Evolutionary conservation across 495 filamentous ascomycete genomes (phyloP).

Genomic region (Penicillium taxi): DNA sequence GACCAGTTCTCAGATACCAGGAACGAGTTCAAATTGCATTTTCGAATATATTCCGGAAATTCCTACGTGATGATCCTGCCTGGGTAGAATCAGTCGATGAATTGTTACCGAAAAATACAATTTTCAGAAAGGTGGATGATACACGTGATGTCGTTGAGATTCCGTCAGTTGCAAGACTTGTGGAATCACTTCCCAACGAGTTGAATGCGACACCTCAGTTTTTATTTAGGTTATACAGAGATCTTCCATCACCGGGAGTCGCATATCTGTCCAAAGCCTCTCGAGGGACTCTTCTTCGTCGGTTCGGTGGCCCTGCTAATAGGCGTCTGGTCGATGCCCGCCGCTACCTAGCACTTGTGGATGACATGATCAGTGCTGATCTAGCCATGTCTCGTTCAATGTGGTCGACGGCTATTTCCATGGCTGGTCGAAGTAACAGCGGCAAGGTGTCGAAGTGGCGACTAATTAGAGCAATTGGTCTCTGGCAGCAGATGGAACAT

Average conservation of each 20-base stretch:
- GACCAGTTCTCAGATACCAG: conserved; percentile 5
- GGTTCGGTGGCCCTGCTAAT: conserved; percentile 47
- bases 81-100: conserved; percentile 13
- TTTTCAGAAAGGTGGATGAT: conserved; percentile 2
- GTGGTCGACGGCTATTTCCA: conserved; percentile 79
- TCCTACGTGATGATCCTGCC: conserved; percentile 11
- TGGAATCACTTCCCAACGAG: conserved; percentile 33
- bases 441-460: conserved; percentile 54
- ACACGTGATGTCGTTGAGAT: conserved; percentile 17
- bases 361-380: conserved; percentile 64
- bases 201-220: conserved; percentile 40
- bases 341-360: conserved; percentile 73
- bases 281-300: conserved; percentile 58
- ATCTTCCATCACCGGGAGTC: conserved; percentile 58
- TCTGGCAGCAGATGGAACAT: conserved; percentile 88
- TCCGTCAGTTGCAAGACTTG: conserved; percentile 33
- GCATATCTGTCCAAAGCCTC: conserved; percentile 49
- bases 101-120: conserved; percentile 6
- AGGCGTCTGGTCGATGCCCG: conserved; percentile 43
- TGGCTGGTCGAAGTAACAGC: conserved; percentile 59
- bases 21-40: conserved; percentile 11
- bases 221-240: conserved; percentile 53
- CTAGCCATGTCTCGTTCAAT: conserved; percentile 56
- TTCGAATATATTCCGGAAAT: conserved; percentile 8
- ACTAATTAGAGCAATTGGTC: conserved; percentile 59